phyloP scores from a whole-genome alignment of 2,329 filamentous ascomycete genomes.

The Simplicillium aogashimaense region DNA sequence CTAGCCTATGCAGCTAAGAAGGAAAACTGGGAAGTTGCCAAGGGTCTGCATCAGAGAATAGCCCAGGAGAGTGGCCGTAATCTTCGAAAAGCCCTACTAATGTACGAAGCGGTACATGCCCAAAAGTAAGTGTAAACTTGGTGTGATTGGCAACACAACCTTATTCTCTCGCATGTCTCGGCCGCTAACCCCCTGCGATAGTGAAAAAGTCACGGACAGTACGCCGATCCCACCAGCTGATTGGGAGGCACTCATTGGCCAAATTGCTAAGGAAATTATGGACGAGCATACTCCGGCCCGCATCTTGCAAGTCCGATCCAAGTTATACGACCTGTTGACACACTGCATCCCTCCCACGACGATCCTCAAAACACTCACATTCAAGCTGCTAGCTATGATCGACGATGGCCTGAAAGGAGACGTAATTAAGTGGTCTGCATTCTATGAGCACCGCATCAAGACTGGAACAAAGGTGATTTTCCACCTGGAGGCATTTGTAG shows the following conservation, averaged over 20 bases:
- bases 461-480: slow-evolving; percentile 94
- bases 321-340: slow-evolving; percentile 93
- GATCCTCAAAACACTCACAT: slow-evolving; percentile 88
- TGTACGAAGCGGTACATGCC: slow-evolving; percentile 95
- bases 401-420: slow-evolving; percentile 87
- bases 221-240: slow-evolving; percentile 91
- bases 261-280: slow-evolving; percentile 89
- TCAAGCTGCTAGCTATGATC: slow-evolving; percentile 79
- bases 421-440: slow-evolving; percentile 90
- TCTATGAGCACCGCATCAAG: slow-evolving; percentile 92
- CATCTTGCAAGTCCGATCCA: slow-evolving; percentile 79
- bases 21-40: slow-evolving; percentile 72
- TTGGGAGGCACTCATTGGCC: slow-evolving; percentile 85
- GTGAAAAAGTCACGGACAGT: slow-evolving; percentile 79
- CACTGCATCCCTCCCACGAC: slow-evolving; percentile 95
- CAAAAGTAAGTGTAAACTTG: slow-evolving; percentile 62
- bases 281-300: slow-evolving; percentile 84
- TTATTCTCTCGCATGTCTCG: background rate
- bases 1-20: slow-evolving; percentile 62
- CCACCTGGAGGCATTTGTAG: slow-evolving; percentile 95
- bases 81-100: slow-evolving; percentile 77
- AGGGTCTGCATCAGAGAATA: slow-evolving; percentile 71
- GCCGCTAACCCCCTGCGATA: slow-evolving; percentile 31
- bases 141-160: background rate
- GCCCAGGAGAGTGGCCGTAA: slow-evolving; percentile 88